Evolutionary conservation across 2,329 filamentous ascomycete species (phyloP), one percentile per base, ranked within the genome.

Genomic region (Dissoconium aciculare): DNA sequence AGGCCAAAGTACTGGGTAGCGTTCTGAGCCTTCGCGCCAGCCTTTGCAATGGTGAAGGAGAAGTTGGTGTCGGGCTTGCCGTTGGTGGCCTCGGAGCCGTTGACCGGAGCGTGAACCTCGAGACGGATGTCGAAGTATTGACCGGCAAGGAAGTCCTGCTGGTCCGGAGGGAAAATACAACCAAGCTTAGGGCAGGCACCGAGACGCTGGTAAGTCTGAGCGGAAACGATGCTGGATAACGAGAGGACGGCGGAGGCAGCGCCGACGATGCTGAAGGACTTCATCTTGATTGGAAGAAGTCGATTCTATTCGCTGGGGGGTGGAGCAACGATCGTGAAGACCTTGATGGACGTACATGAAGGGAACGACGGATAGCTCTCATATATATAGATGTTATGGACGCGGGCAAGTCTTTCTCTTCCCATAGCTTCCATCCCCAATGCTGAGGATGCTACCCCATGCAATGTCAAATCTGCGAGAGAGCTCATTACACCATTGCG

Each of bases 41-140:
- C 68, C 57, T 79, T 83, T 35, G 65, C 60, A 43, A 89, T 76
- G 33, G 74, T 78, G 46, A 81, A 75, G 26, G 70, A 76, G 62
- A 91, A 89, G 30, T 71, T 65, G 49, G 78, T 67, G 51, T 89
- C 79, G 10, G 79, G 74, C 36, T 71, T 71, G 28, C 49, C 47
- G 31, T 49, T 69, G 38, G 72, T 79, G n/a, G 74, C 74, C 55
- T 89, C 79, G 21, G 77, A 79, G 41, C 82, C 81, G 54, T 89
- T 89, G 50, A 49, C 41, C 15, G 37, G 37, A 6, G 43, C 33
- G 32, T 76, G 64, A 16, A 89, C 71, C 54, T 89, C 81, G 36
- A 87, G 68, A 36, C 81, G 75, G 39, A 91, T 74, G 51, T 89
- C 82, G 49, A 89, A 89, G 53, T 71, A 76, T 58, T 89, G 81